Conservation (phyloP, 805 yeast genomes). For the Cyberlindnera japonica region DNA sequence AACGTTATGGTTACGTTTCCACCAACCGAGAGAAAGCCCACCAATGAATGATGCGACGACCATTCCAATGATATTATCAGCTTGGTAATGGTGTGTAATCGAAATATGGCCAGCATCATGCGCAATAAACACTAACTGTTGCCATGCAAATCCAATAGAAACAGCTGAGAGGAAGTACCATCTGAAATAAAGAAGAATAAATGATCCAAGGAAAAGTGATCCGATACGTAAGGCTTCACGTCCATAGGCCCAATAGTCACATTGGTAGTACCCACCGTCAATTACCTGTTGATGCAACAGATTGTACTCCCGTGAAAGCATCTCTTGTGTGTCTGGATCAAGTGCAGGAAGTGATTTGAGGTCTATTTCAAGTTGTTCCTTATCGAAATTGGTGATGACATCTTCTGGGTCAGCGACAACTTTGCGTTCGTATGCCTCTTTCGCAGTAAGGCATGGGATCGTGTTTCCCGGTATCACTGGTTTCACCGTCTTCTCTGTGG, state of each 20-base stretch:
- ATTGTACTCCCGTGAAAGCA: constrained; percentile 54
- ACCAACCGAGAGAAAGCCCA: constrained; percentile 91
- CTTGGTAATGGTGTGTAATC: constrained; percentile 73
- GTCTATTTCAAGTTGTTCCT: constrained; percentile 51
- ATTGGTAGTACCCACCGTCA: constrained; percentile 60
- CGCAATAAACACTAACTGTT: constrained; percentile 80
- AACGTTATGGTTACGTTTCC: constrained; percentile 93
- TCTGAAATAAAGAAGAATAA: constrained; percentile 43
- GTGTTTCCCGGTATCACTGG: constrained; percentile 51
- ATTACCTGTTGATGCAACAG: constrained; percentile 53
- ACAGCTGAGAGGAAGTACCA: constrained; percentile 57
- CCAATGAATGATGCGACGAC: constrained; percentile 75
- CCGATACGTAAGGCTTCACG: constrained; percentile 62
- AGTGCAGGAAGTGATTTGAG: constrained; percentile 55
- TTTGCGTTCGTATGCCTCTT: constrained; percentile 26
- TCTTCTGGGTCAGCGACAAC: constrained; percentile 53
- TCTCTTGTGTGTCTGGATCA: constrained; percentile 63
- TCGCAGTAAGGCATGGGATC: constrained; percentile 37
- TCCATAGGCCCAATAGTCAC: constrained; percentile 71
- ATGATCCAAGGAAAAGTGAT: constrained; percentile 47
- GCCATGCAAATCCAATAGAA: constrained; percentile 77
- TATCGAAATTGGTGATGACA: constrained; percentile 56
- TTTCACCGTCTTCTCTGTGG: constrained; percentile 33
- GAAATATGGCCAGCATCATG: constrained; percentile 90
- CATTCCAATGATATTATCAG: constrained; percentile 73